Conservation (phyloP, 306 rosid genomes). For the Pyrus bretschneideri region DNA sequence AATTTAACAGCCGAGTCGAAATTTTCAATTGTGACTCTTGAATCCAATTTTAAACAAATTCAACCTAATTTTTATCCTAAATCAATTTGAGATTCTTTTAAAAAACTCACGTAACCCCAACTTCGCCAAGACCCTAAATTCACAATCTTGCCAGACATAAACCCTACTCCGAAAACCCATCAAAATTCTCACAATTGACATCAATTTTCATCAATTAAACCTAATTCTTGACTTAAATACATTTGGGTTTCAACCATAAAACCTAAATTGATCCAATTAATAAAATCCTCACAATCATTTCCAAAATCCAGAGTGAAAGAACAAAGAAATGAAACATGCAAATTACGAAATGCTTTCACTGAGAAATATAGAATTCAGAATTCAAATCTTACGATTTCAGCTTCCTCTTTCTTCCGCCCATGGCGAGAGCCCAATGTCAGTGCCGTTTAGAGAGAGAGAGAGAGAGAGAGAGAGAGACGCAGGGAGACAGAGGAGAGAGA, state of each 20-base stretch:
- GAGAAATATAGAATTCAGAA: background rate
- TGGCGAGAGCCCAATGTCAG: conserved; percentile 15
- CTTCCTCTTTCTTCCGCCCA: conserved; percentile 61
- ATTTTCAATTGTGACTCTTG: background rate
- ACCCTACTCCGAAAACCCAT: background rate
- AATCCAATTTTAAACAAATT: background rate
- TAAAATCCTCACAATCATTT: conserved; percentile 7
- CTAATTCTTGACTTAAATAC: background rate
- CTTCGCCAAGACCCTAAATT: conserved; percentile 5
- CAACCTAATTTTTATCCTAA: background rate
- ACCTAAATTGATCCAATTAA: conserved; percentile 20
- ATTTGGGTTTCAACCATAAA: background rate
- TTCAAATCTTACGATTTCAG: conserved; percentile 53
- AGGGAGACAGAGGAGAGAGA: background rate
- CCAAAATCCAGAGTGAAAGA: background rate
- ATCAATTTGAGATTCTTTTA: background rate
- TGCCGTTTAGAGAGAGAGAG: background rate
- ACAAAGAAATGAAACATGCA: background rate
- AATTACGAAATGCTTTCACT: background rate
- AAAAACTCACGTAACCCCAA: background rate
- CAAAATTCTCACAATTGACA: background rate
- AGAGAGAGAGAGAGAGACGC: background rate
- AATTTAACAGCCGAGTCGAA: background rate
- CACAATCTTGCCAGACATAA: background rate
- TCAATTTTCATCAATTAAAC: conserved; percentile 14